Base-by-base conservation (phyloP, 805 yeast species). In the Nakazawaea wickerhamii region DNA sequence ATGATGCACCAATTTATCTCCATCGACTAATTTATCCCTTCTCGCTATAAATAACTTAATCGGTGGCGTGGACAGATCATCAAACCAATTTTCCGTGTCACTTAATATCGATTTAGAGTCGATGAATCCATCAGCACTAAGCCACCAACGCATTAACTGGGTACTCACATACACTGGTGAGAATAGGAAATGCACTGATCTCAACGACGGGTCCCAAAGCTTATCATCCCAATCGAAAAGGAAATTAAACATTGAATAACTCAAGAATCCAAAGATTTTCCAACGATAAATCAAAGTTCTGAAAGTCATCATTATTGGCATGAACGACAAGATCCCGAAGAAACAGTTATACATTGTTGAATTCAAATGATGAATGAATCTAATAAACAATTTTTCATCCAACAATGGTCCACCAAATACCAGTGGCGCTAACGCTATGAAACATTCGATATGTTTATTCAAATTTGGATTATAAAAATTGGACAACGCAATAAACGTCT, bases 81-180 rank as follows among this genome's bases (percentile, higher is more conserved):
- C 63, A 47, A 75, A 81, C 93, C 90, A 81, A 20, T 67, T 54
- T 41, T 65, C 55, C 21, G 73, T 62, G 49, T 67, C 71, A 10
- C 80, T 73, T 52, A 84, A 71, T 49, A 79, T 68, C 27, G 77
- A 61, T 40, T 77, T 67, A 6, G 71, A 61, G 47, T 66, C 68
- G 34, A 74, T 74, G 61, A 77, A 62, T 50, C 83, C 68, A 43
- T 60, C 63, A 7, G 58, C 55, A 33, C 79, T 78, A 17, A 89
- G 65, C 98, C 98, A 91, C 97, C 98, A 93, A 36, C 77, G 71
- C 95, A 91, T 89, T 44, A 86, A 67, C 49, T 79, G 77, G 1
- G 88, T 71, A 20, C 95, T 81, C 13, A 90, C 83, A 58, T 77
- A 84, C 4, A 84, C 86, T 0, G 96, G 96, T 3, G 95, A 83